Percentiles rank a stretch among this genome's conserved stretches.
Conservation (phyloP, 2,329 filamentous ascomycete genomes). For the Nemania abortiva region DNA sequence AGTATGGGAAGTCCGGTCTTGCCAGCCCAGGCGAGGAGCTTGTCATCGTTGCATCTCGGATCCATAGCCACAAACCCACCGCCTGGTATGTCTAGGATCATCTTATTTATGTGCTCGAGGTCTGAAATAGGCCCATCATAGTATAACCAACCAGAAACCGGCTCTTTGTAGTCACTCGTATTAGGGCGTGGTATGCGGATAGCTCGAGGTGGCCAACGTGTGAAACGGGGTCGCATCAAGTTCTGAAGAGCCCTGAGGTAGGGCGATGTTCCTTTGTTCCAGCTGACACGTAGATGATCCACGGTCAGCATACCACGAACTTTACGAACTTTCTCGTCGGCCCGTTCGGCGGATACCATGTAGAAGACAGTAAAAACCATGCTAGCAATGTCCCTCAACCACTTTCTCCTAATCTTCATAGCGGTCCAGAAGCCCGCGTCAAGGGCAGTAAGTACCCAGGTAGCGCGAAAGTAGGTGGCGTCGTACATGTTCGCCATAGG, state of each 20-base stretch:
- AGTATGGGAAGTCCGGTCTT: constrained; percentile 89
- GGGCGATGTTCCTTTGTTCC: constrained; percentile 94
- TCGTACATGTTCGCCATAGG: constrained; percentile 95
- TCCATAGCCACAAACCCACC: constrained; percentile 98
- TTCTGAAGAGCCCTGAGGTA: constrained; percentile 81
- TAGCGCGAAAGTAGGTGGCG: constrained; percentile 91
- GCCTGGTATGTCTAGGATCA: constrained; percentile 91
- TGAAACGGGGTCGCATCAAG: constrained; percentile 81
- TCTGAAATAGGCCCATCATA: constrained; percentile 89
- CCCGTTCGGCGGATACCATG: constrained; percentile 89
- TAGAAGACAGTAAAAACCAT: constrained; percentile 91
- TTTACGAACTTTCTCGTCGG: constrained; percentile 95
- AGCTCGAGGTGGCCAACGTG: constrained; percentile 82
- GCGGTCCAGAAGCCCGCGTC: constrained; percentile 99
- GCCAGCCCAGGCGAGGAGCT: constrained; percentile 90
- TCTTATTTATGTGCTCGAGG: constrained; percentile 78
- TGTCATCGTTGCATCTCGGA: constrained; percentile 93
- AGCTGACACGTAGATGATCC: constrained; percentile 90
- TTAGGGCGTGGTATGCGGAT: constrained; percentile 86
- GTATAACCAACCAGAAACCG: constrained; percentile 89
- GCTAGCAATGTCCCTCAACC: constrained; percentile 84
- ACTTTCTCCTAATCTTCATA: constrained; percentile 86
- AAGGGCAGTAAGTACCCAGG: constrained; percentile 93
- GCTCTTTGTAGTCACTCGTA: constrained; percentile 84
- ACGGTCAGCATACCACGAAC: constrained; percentile 88